Evolutionary conservation across 1,284 basidiomycete species (phyloP).

Genomic region (Schizophyllum commune): DNA sequence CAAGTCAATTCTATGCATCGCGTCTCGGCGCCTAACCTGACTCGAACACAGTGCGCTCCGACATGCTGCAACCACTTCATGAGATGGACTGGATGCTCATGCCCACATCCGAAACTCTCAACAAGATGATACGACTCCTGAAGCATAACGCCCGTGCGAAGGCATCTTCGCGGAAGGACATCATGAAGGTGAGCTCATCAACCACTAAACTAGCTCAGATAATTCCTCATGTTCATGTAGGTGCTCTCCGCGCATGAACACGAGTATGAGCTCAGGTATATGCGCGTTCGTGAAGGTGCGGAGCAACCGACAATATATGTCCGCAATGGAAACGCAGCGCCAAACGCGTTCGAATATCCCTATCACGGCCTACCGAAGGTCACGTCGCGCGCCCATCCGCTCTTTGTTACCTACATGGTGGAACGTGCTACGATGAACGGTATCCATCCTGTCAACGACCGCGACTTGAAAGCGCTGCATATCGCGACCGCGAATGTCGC

Average conservation of each 20-base stretch:
- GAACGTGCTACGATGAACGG: no score
- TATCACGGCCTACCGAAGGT: neutral
- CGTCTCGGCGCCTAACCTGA: neutral
- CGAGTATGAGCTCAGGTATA: neutral
- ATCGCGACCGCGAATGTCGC: neutral
- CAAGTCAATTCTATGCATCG: neutral
- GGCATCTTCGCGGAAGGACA: neutral
- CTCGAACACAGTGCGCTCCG: neutral
- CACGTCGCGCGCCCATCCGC: neutral
- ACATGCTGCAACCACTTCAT: neutral
- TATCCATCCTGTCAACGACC: neutral
- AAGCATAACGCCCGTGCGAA: neutral
- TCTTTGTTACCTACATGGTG: neutral
- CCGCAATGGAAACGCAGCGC: neutral
- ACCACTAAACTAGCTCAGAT: neutral
- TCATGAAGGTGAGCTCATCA: neutral
- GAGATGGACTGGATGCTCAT: neutral
- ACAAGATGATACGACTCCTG: neutral
- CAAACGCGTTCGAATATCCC: neutral
- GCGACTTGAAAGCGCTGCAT: neutral
- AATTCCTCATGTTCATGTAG: neutral
- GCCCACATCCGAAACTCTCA: neutral
- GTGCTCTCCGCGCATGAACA: neutral
- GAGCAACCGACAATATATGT: neutral
- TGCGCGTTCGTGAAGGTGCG: neutral